These are phyloP conservation scores for Neurospora tetraspora DNA, from an alignment of 495 filamentous ascomycete species.

Conservation along the genomic window DNA sequence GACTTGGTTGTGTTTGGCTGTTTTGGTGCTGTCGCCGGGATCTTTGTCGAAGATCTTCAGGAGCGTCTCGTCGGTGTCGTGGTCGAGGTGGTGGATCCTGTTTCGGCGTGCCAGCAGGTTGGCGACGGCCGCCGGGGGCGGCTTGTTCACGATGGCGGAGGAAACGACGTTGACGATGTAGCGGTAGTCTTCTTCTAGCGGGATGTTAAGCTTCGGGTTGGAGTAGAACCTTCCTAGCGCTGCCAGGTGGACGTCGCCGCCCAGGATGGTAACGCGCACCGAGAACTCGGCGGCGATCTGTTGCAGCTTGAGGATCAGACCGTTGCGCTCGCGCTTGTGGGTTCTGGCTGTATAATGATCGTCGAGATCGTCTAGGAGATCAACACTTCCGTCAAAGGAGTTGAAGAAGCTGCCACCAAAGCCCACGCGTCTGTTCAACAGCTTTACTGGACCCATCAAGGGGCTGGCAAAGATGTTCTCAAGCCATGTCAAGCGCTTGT, in stretches of 20 bases:
- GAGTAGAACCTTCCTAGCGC: constrained; percentile 93
- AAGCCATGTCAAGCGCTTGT: constrained; percentile 74
- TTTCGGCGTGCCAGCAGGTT: constrained; percentile 78
- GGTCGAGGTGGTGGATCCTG: constrained; percentile 86
- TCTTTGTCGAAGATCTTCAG: constrained; percentile 78
- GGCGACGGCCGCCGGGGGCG: constrained; percentile 77
- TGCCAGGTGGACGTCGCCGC: constrained; percentile 89
- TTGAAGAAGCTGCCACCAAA: constrained; percentile 79
- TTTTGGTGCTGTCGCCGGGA: constrained; percentile 60
- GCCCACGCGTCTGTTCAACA: constrained; percentile 86
- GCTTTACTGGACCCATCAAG: constrained; percentile 71
- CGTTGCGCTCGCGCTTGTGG: constrained; percentile 79
- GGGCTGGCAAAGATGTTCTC: constrained; percentile 81
- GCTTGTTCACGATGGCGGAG: constrained; percentile 89
- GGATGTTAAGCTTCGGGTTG: constrained; percentile 63
- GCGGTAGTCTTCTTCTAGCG: constrained; percentile 79
- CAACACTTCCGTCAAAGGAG: constrained; percentile 80
- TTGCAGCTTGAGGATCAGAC: constrained; percentile 66
- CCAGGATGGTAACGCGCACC: constrained; percentile 74
- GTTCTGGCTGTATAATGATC: constrained; percentile 90
- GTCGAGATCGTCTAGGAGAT: constrained; percentile 86
- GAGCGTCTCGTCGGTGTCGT: constrained; percentile 78
- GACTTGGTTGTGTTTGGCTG: constrained; percentile 58
- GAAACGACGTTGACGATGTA: constrained; percentile 89
- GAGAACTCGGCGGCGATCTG: constrained; percentile 57